phyloP scores from a whole-genome alignment of 345 rosid genomes.

The Carallia brachiata region DNA sequence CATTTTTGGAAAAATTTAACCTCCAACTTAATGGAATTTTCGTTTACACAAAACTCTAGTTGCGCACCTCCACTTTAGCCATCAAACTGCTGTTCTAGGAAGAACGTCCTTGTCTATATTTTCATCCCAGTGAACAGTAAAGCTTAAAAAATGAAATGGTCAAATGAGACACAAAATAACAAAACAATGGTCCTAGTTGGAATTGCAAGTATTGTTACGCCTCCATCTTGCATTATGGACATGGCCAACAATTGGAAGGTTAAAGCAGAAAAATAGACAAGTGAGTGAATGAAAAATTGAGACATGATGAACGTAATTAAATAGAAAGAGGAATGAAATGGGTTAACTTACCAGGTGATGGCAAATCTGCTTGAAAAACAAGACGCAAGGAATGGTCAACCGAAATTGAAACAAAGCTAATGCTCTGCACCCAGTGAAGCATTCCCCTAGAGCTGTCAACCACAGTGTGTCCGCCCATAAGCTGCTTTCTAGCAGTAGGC shows the following conservation, averaged over 20 bases:
- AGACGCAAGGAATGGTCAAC: slow-evolving; percentile 82
- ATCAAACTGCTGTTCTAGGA: too few species aligned
- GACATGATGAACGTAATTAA: background rate
- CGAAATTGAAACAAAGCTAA: slow-evolving; percentile 79
- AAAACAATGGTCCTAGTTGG: too few species aligned
- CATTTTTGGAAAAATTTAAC: too few species aligned
- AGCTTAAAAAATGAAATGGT: too few species aligned
- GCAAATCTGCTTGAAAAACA: slow-evolving; percentile 72
- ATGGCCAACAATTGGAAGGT: background rate
- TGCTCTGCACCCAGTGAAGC: slow-evolving; percentile 97
- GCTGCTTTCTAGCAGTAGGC: slow-evolving; percentile 73
- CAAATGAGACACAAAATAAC: too few species aligned
- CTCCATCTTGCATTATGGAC: too few species aligned
- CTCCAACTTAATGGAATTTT: too few species aligned
- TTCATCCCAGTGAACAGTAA: too few species aligned
- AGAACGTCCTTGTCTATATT: too few species aligned
- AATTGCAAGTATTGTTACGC: too few species aligned
- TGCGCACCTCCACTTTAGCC: too few species aligned
- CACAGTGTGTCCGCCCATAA: slow-evolving; percentile 59
- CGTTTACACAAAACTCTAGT: too few species aligned
- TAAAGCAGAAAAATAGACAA: background rate
- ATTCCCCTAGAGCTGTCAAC: slow-evolving; percentile 78
- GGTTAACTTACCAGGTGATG: slow-evolving; percentile 62
- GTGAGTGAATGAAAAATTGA: background rate
- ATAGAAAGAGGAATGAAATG: background rate